Evolutionary conservation across 306 rosid species (phyloP), one percentile per base, ranked within the genome.

Genomic region (Prunus kanzakura): DNA sequence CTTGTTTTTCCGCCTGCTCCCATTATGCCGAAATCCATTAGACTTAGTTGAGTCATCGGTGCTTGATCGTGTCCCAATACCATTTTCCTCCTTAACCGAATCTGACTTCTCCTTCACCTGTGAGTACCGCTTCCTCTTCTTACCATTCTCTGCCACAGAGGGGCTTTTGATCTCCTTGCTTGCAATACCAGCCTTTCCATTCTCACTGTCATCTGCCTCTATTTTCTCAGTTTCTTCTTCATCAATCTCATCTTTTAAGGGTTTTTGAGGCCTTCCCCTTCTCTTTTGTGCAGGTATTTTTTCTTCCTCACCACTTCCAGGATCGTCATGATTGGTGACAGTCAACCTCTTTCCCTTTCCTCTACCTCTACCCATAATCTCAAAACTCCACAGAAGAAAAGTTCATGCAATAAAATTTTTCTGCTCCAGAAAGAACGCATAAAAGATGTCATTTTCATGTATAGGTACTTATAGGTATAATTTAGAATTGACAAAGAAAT

Each of bases 1-100:
- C 58, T 81, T 93, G 86, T 82, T 91, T 84, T 93, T 91, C 69
- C 96, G 87, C 80, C 98, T 87, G 84, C 98, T 93, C 78, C 95
- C 95, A 70, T 83, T 89, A 67, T 89, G 94, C 75, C 98, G 88
- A 73, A 93, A 91, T 71, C 98, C 89, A 58, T 78, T 82, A 11
- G 87, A 83, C 67, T 81, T 80, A 7, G 82, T 78, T 25, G 85
- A 81, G 65, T 80, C 84, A 64, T 83, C 87, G 2, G 81, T 78
- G 73, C 77, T 71, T 35, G 87, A 79, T 67, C 78, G 61, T 19
- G 80, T 82, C 12, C 79, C 86, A 22, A 19, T 72, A 14, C 86
- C 84, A 11, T 77, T 86, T 65, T 82, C 89, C 30, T 86, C 89
- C 67, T 86, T 82, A 47, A 67, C 84, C 2, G 83, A 75, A 60